Base-by-base conservation (phyloP, 352 stramenopile species). In the Thraustochytrium sp. region DNA sequence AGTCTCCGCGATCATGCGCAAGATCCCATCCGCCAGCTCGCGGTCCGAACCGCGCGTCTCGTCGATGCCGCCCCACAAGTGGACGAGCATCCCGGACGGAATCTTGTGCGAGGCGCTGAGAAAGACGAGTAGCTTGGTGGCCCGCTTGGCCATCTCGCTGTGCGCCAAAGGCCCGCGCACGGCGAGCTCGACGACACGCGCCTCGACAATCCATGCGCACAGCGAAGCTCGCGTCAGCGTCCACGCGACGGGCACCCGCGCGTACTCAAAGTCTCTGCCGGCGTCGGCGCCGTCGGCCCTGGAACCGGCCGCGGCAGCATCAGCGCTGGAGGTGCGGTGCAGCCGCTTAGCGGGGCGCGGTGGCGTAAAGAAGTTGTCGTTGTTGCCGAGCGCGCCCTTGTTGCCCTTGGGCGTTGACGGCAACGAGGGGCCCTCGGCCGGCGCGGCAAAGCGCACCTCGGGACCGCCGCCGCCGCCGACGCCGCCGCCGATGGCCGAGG, bases 61-160 rank as follows among this genome's bases (percentile, higher is more conserved):
- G 3, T 65, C 51, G 1, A 82, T 38, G 26, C 29, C 74, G 18
- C 16, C 26, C 48, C 48, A 82, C 16, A 82, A 34, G 40, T 21
- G 51, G 9, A 23, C 74, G 8, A 82, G 29, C 36, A 73, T 65
- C 49, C 29, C 56, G 8, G 38, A 8, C 8, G 40, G 13, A 73
- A 82, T 37, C n/a, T 16, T 77, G n/a, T 38, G 16, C n/a, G 56
- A n/a, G 5, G n/a, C 36, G 26, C 26, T 54, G 49, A 82, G 54
- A 11, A 82, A 42, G 18, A 68, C 5, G 13, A 82, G 23, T 4
- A 73, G 26, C 3, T 21, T 8, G 4, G 74, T 59, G 2, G 53
- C 31, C 18, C 74, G 51, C 46, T 82, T 82, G 26, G 38, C 55
- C 37, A 82, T 55, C 42, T 82, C 74, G 53, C 51, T 56, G 55